A percentile compares a stretch with the other conserved stretches of the same genome.
phyloP scores from a whole-genome alignment of 2,329 filamentous ascomycete genomes.

The Sordariomycetes sp. region DNA sequence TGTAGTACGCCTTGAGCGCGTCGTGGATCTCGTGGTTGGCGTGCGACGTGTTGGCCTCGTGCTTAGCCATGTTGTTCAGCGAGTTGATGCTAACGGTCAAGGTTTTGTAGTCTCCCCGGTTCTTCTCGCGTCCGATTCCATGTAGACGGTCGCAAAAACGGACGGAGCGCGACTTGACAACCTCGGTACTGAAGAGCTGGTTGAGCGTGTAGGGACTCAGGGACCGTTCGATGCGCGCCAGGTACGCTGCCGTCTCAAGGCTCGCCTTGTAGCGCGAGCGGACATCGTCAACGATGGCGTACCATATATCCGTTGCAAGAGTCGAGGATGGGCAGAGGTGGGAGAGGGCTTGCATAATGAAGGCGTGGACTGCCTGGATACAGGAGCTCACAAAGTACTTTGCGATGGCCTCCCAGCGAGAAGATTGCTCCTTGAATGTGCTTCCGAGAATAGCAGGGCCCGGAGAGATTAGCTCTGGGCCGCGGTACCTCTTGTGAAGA shows the following conservation, averaged over 20 bases:
- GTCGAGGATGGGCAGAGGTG: constrained; percentile 10
- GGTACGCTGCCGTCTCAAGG: constrained; percentile 12
- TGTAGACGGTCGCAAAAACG: neutral
- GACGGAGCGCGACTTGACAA: neutral
- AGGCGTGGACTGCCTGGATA: constrained; percentile 16
- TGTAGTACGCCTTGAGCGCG: constrained; percentile 20
- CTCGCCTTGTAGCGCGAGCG: constrained; percentile 13
- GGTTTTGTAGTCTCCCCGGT: neutral
- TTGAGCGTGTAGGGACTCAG: constrained; percentile 19
- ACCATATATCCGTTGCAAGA: constrained; percentile 10
- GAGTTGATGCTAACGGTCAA: neutral
- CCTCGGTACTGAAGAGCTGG: neutral
- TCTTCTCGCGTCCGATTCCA: neutral
- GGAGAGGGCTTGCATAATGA: constrained; percentile 12
- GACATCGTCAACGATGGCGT: constrained; percentile 11
- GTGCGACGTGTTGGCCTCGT: constrained; percentile 9
- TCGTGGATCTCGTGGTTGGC: constrained; percentile 17
- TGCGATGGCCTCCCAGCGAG: constrained; percentile 16
- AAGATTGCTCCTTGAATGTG: constrained; percentile 17
- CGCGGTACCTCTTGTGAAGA: constrained; percentile 13
- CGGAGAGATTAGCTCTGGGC: constrained; percentile 13
- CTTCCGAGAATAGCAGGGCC: constrained; percentile 10
- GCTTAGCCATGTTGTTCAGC: neutral
- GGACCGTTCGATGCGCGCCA: constrained; percentile 16
- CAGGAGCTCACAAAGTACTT: constrained; percentile 15